Percentiles rank a stretch among this genome's conserved stretches.
These are phyloP conservation scores for Rubus parviflorus DNA, from an alignment of 306 rosid genomes.

Conservation along the genomic window DNA sequence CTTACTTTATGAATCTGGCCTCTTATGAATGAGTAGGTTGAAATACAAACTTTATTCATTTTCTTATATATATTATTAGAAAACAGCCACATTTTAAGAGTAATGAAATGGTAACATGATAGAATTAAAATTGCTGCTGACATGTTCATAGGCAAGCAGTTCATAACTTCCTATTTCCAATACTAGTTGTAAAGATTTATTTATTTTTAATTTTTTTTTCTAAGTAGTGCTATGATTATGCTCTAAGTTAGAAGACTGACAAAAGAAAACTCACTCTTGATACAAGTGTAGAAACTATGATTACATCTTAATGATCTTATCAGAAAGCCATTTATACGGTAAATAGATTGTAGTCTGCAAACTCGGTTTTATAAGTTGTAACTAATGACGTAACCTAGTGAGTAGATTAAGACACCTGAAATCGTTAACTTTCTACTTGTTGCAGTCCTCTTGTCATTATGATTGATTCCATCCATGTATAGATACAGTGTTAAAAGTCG, in stretches of 20 bases:
- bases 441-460: neutral
- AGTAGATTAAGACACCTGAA: neutral
- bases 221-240: neutral
- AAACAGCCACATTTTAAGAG: neutral
- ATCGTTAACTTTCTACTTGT: neutral
- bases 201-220: neutral
- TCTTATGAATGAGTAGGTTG: neutral
- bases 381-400: neutral
- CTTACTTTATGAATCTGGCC: neutral
- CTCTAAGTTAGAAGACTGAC: neutral
- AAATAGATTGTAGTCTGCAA: neutral
- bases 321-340: neutral
- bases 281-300: neutral
- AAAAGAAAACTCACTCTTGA: neutral
- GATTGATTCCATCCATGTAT: neutral
- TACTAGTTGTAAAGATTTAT: neutral
- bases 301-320: neutral
- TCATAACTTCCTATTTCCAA: neutral
- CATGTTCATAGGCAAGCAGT: neutral
- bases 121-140: neutral
- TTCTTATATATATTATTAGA: neutral
- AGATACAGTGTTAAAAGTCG: neutral
- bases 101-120: neutral
- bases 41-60: neutral
- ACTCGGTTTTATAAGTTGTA: neutral